Conservation (phyloP, 176 grass and related monocot genomes). For the Oryza brachyantha region DNA sequence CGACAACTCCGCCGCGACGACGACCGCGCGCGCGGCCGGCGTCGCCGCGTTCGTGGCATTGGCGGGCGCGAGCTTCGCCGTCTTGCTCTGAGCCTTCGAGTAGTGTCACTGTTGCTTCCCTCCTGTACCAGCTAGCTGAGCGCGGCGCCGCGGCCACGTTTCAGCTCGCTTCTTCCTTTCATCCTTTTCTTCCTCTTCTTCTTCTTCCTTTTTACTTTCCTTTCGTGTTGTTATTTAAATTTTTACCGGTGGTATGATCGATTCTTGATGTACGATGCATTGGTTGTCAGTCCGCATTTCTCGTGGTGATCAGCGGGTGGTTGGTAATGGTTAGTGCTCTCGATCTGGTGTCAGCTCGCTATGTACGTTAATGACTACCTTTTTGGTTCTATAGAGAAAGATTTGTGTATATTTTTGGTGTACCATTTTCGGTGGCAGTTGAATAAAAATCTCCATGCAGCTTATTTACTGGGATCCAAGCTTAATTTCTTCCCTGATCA, state of each 20-base stretch:
- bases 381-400: slow-evolving; percentile 55
- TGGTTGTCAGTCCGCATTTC: slow-evolving; percentile 26
- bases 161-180: not conserved
- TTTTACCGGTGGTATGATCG: slow-evolving; percentile 40
- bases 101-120: not conserved
- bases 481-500: not conserved
- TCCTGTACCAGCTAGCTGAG: not conserved
- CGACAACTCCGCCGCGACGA: not conserved
- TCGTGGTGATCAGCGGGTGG: slow-evolving; percentile 31
- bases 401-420: slow-evolving; percentile 51
- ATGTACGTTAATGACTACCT: slow-evolving; percentile 37
- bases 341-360: slow-evolving; percentile 1
- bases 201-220: not conserved
- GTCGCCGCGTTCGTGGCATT: slow-evolving; percentile 38
- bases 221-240: slow-evolving; percentile 41
- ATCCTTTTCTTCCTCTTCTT: not conserved
- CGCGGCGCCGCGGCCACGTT: not conserved
- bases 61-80: slow-evolving; percentile 35
- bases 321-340: slow-evolving; percentile 32
- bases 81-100: slow-evolving; percentile 39
- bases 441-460: slow-evolving; percentile 30
- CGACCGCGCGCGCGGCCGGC: not conserved
- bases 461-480: not conserved
- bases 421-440: slow-evolving; percentile 19
- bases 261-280: slow-evolving; percentile 54